Evolutionary conservation across 371 early-diverging fungal genomes (phyloP), one percentile per base, ranked within the genome.

Genomic region (Furculomyces boomerangus): DNA sequence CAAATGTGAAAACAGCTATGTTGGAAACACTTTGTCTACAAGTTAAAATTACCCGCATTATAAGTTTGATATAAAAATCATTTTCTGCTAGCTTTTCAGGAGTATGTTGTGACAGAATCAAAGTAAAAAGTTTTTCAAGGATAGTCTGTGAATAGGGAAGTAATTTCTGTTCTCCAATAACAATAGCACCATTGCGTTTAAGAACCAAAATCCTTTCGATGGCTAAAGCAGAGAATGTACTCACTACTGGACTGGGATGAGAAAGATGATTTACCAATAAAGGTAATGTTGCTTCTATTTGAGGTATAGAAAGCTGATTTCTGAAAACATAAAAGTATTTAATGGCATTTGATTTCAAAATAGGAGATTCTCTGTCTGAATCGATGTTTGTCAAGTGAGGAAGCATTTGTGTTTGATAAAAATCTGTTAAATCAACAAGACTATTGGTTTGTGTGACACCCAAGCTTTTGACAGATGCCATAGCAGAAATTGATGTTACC

Each of bases 11-110:
- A 26, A 75, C 75, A 16, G 80, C 88, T 47, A 74, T 75, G 0
- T 81, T 79, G 31, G 75, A 58, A 65, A 88, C 76, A 55, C 78
- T 78, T 52, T 81, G 75, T 39, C 82, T 78, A 22, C 77, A 72
- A 2, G 78, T 80, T 31, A 87, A 72, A 55, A 90, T 77, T 1
- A 89, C 78, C 41, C 93, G 80, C 84, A 90, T 81, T 37, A 74
- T 58, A 5, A 44, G n/a, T 43, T n/a, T 16, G 43, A 43, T 90
- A 55, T 91, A 60, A 56, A 88, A 90, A 61, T 93, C 95, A 65
- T 94, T 93, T 61, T 94, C 98, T 0, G 96, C 90, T 50, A 95
- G 64, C 64, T 92, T 91, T 58, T 87, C 88, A 10, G 84, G 74
- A 48, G 61, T 63, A 30, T 45, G 58, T 0, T 64, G 59, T 26